Conservation (phyloP, 495 filamentous ascomycete genomes). For the Venustampulla echinocandica region DNA sequence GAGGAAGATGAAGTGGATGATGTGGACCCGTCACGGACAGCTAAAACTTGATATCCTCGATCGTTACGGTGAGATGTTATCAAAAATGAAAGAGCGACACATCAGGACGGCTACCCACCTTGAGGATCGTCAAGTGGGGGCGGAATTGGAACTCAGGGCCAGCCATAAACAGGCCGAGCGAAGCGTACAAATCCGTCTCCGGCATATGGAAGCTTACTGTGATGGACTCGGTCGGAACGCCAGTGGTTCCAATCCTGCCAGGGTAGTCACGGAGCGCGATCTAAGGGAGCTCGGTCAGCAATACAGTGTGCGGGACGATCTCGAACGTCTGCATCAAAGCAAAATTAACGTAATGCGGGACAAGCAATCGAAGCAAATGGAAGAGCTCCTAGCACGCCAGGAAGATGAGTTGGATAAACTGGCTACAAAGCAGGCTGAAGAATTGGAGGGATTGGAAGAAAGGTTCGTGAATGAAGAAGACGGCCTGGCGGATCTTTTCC, state of each 20-base stretch:
- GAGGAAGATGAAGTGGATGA: slow-evolving; percentile 42
- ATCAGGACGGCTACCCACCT: slow-evolving; percentile 47
- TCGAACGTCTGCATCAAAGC: slow-evolving; percentile 60
- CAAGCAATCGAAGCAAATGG: slow-evolving; percentile 60
- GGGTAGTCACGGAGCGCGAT: slow-evolving; percentile 49
- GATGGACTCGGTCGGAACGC: slow-evolving; percentile 42
- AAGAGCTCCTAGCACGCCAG: slow-evolving; percentile 57
- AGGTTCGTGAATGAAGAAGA: slow-evolving; percentile 47
- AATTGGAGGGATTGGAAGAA: slow-evolving; percentile 49
- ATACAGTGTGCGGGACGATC: slow-evolving; percentile 56
- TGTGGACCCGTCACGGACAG: slow-evolving; percentile 42
- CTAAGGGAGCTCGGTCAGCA: slow-evolving; percentile 59
- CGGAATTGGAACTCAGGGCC: slow-evolving; percentile 53
- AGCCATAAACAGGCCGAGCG: slow-evolving; percentile 42
- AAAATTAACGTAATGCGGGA: slow-evolving; percentile 77
- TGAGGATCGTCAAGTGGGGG: slow-evolving; percentile 66
- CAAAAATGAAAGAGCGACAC: slow-evolving; percentile 41
- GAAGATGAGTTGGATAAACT: slow-evolving; percentile 51
- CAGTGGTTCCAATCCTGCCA: slow-evolving; percentile 28
- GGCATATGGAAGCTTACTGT: slow-evolving; percentile 75
- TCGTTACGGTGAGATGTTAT: slow-evolving; percentile 32
- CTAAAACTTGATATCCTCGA: slow-evolving; percentile 31
- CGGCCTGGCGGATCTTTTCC: slow-evolving; percentile 37
- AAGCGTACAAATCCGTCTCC: slow-evolving; percentile 59
- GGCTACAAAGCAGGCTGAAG: slow-evolving; percentile 40